These are phyloP conservation scores for Suillus decipiens DNA, from an alignment of 768 basidiomycete genomes.

Conservation along the genomic window DNA sequence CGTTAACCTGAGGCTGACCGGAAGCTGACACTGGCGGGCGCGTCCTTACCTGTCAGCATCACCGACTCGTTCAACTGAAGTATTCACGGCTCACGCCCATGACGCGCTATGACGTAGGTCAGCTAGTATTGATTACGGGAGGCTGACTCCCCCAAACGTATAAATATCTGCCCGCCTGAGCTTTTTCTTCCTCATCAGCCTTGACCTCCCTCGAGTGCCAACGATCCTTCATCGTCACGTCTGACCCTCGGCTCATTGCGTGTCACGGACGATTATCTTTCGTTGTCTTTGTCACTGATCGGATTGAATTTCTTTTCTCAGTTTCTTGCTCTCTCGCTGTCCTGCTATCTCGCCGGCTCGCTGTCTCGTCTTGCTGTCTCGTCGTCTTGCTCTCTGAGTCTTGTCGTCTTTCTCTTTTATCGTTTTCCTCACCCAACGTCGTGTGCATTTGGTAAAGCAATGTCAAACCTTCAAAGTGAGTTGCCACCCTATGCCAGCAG, in stretches of 20 bases:
- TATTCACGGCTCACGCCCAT: not conserved
- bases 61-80: not conserved
- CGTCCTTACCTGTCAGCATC: not conserved
- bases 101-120: not conserved
- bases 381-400: not conserved
- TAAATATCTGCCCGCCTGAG: not conserved
- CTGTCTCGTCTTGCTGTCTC: not conserved
- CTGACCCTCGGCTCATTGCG: not conserved
- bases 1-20: not conserved
- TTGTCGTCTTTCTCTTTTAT: not conserved
- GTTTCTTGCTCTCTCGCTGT: not conserved
- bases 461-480: not conserved
- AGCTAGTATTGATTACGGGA: not conserved
- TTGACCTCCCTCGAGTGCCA: not conserved
- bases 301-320: not conserved
- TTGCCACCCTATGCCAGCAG: not conserved
- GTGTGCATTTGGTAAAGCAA: not conserved
- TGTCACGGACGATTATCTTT: constrained; percentile 2
- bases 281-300: constrained; percentile 2
- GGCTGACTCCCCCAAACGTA: not conserved
- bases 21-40: not conserved
- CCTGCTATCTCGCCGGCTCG: not conserved
- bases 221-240: not conserved
- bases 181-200: not conserved
- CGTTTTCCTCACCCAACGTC: not conserved